Evolutionary conservation across 805 yeast species (phyloP).

Genomic region (Teunomyces tritomae): DNA sequence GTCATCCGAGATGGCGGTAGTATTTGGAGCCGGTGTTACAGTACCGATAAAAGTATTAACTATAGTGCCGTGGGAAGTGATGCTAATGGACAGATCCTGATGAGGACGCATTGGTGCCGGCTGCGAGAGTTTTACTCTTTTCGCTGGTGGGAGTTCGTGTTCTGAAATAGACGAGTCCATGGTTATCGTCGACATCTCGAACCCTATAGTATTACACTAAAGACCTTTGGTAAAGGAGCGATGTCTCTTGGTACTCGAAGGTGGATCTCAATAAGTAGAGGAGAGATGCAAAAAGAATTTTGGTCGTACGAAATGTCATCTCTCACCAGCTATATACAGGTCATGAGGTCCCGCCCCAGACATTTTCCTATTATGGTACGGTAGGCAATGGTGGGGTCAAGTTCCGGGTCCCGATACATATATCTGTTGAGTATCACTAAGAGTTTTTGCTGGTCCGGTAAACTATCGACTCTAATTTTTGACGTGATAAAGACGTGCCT

Average conservation of each 20-base stretch:
- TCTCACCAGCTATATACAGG: neutral
- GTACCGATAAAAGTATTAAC: constrained; percentile 5
- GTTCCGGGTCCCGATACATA: too few relatives aligned
- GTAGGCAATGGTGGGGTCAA: too few relatives aligned
- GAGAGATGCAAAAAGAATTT: constrained; percentile 1
- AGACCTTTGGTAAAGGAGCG: neutral
- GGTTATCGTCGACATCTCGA: too few relatives aligned
- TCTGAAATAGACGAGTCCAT: neutral
- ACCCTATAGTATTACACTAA: too few relatives aligned
- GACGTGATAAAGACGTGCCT: too few relatives aligned
- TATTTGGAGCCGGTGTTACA: constrained; percentile 1
- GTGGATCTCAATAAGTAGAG: neutral
- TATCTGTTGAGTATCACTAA: too few relatives aligned
- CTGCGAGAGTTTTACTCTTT: constrained; percentile 9
- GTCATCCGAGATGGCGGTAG: neutral
- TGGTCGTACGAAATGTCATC: neutral
- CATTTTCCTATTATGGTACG: neutral
- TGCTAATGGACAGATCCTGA: neutral
- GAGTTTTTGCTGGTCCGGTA: too few relatives aligned
- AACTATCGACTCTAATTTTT: too few relatives aligned
- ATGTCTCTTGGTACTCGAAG: neutral
- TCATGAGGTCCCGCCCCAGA: neutral
- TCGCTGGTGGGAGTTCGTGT: constrained; percentile 1
- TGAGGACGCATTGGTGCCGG: constrained; percentile 7
- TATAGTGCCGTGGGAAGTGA: constrained; percentile 3